Conservation (phyloP, 2,329 filamentous ascomycete genomes). For the Cordyceps cateniannulata region DNA sequence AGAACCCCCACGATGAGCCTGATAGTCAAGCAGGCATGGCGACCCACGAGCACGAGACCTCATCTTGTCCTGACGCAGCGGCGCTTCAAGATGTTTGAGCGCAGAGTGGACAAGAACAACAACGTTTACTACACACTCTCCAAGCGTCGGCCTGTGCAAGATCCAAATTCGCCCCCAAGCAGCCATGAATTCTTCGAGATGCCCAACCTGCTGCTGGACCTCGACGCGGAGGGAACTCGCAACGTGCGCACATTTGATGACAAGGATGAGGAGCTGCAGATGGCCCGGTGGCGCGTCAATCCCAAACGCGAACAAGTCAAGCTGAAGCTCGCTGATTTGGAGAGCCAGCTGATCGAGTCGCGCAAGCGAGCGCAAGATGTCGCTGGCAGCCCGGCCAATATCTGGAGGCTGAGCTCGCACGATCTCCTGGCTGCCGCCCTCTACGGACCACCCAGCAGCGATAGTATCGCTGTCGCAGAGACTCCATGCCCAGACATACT, state of each 20-base stretch:
- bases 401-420: conserved; percentile 34
- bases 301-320: conserved; percentile 19
- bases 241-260: conserved; percentile 36
- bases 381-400: conserved; percentile 18
- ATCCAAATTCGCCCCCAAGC: not conserved
- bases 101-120: conserved; percentile 16
- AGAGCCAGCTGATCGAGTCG: conserved; percentile 22
- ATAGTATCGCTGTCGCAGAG: not conserved
- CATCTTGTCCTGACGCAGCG: conserved; percentile 5
- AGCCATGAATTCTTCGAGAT: conserved; percentile 32
- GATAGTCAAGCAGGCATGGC: conserved; percentile 3
- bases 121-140: conserved; percentile 23
- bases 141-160: conserved; percentile 15
- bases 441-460: conserved; percentile 15
- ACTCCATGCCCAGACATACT: not conserved
- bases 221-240: conserved; percentile 41
- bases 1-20: not conserved
- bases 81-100: conserved; percentile 13
- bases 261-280: conserved; percentile 28
- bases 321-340: conserved; percentile 24
- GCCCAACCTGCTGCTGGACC: conserved; percentile 40
- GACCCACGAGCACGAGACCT: conserved; percentile 8
- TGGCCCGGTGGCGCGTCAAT: conserved; percentile 23
- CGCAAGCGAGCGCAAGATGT: conserved; percentile 22
- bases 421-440: conserved; percentile 39